Evolutionary conservation across 805 yeast species (phyloP).

Genomic region (Nakazawaea ambrosiae): DNA sequence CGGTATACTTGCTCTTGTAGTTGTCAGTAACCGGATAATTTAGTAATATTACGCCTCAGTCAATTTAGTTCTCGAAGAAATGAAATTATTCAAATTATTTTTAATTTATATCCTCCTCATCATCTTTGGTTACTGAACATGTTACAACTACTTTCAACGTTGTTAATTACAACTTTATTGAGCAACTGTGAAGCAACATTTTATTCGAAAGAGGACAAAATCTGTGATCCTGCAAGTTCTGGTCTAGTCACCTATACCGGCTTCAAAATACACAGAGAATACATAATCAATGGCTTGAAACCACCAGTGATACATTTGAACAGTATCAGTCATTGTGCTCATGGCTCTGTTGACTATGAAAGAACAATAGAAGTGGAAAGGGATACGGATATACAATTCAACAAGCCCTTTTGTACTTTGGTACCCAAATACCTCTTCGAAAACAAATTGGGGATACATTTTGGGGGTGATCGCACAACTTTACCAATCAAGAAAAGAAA

Average conservation of each 20-base stretch:
- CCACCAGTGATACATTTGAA: conserved; percentile 36
- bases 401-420: conserved; percentile 36
- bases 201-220: conserved; percentile 21
- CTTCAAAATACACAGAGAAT: conserved; percentile 44
- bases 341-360: conserved; percentile 41
- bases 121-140: conserved; percentile 16
- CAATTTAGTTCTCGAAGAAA: no score
- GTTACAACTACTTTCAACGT: neutral
- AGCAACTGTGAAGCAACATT: neutral
- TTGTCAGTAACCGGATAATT: no score
- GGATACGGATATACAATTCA: conserved; percentile 42
- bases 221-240: conserved; percentile 27
- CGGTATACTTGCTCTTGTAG: no score
- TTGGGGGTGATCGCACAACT: neutral
- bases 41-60: no score
- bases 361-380: conserved; percentile 26
- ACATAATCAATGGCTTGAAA: conserved; percentile 29
- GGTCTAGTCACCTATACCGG: conserved; percentile 42
- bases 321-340: conserved; percentile 42
- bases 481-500: neutral
- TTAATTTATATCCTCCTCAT: conserved; percentile 12
- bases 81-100: conserved; percentile 7
- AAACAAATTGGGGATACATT: no score
- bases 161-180: neutral
- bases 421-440: conserved; percentile 17